phyloP scores from a whole-genome alignment of 2,329 filamentous ascomycete genomes.

The Fusarium vanettenii region DNA sequence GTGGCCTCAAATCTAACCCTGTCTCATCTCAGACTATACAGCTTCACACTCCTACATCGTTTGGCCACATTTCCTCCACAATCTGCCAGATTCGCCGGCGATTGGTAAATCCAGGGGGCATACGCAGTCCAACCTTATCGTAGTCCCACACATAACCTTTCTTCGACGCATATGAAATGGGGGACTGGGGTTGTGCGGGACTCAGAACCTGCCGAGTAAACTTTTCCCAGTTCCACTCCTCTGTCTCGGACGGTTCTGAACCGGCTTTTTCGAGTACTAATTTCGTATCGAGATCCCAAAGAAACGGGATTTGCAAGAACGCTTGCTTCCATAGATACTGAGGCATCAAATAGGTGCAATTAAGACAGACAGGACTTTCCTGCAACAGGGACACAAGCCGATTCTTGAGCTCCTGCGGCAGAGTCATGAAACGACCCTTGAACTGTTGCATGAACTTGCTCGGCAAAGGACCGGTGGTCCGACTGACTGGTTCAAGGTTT shows the following conservation, averaged over 20 bases:
- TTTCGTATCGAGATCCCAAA: slow-evolving; percentile 3
- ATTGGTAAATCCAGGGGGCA: not conserved
- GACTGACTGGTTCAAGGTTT: not conserved
- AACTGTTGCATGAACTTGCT: not conserved
- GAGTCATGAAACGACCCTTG: not conserved
- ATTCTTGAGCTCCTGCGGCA: not conserved
- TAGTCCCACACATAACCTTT: not conserved
- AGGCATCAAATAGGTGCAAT: not conserved
- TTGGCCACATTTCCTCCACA: slow-evolving; percentile 1
- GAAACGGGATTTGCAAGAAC: slow-evolving; percentile 6
- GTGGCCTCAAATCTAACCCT: not conserved
- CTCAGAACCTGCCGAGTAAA: slow-evolving; percentile 4
- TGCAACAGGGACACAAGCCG: not conserved
- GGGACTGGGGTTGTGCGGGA: not conserved
- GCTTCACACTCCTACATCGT: not conserved
- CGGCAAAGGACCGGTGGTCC: not conserved
- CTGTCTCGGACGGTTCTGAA: not conserved
- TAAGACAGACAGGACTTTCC: not conserved
- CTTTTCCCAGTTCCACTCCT: slow-evolving; percentile 12
- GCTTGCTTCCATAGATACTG: slow-evolving; percentile 3
- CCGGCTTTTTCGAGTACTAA: not conserved
- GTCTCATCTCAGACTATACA: too few species aligned
- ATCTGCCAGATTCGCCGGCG: slow-evolving; percentile 20
- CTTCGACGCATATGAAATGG: not conserved
- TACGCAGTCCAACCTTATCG: not conserved